Evolutionary conservation across 2,329 filamentous ascomycete genomes (phyloP).

Genomic region (Macrophomina tecta): DNA sequence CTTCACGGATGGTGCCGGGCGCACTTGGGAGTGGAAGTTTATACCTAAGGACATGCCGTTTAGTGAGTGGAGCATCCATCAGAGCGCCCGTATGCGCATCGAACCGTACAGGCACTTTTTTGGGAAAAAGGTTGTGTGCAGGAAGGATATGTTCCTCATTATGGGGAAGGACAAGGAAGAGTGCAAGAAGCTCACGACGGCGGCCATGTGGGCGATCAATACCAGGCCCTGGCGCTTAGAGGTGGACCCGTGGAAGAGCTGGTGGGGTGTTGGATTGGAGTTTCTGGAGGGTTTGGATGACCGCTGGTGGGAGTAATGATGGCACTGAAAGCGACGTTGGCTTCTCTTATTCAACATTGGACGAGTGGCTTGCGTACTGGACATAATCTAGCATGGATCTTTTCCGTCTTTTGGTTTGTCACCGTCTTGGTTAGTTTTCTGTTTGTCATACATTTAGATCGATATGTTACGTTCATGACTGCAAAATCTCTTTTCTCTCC

Average conservation of each 20-base stretch:
- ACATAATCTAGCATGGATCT: no score
- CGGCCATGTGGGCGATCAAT: constrained; percentile 54
- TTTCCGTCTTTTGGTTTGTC: no score
- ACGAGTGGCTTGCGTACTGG: background rate
- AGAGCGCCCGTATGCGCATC: constrained; percentile 42
- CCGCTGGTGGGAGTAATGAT: constrained; percentile 42
- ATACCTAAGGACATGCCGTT: constrained; percentile 55
- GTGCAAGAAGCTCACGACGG: constrained; percentile 46
- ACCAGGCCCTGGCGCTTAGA: constrained; percentile 57
- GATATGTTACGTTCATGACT: no score
- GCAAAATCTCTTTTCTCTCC: no score
- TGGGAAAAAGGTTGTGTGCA: constrained; percentile 40
- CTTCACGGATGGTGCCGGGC: constrained; percentile 52
- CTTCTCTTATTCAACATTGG: background rate
- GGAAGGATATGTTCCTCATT: constrained; percentile 53
- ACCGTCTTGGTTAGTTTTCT: no score
- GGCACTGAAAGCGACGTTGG: background rate
- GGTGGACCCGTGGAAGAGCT: constrained; percentile 60
- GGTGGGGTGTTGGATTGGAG: constrained; percentile 54
- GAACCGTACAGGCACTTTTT: constrained; percentile 41
- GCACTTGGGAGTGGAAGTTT: constrained; percentile 57
- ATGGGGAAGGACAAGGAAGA: constrained; percentile 54
- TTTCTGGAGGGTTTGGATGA: constrained; percentile 53
- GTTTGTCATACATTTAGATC: no score
- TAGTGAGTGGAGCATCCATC: constrained; percentile 53